Evolutionary conservation across 352 stramenopile species (phyloP).

Genomic region (Globisporangium emineosum): DNA sequence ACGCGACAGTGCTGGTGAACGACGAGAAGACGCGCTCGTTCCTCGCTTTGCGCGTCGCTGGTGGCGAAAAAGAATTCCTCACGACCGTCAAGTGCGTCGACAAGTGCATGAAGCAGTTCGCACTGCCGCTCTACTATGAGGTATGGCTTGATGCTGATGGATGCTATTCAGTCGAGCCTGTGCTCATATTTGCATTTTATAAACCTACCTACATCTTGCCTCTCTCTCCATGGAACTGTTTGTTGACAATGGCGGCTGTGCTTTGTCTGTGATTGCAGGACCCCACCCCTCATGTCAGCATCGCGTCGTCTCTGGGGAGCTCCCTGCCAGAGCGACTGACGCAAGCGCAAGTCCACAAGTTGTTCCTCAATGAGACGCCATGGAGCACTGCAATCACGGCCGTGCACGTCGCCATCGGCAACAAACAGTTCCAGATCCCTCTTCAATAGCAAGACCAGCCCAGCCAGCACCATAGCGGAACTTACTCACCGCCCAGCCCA

Average conservation of each 20-base stretch:
- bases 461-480: neutral
- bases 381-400: slow-evolving; percentile 25
- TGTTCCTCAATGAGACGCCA: slow-evolving; percentile 15
- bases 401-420: slow-evolving; percentile 74
- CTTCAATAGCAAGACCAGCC: slow-evolving; percentile 31
- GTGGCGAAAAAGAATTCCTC: slow-evolving; percentile 32
- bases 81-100: slow-evolving; percentile 55
- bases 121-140: slow-evolving; percentile 60
- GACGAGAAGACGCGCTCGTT: slow-evolving; percentile 78
- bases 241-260: slow-evolving; percentile 33
- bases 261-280: slow-evolving; percentile 33
- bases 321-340: slow-evolving; percentile 37
- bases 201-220: neutral
- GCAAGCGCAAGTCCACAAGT: slow-evolving; percentile 29
- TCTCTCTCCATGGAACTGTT: slow-evolving; percentile 28
- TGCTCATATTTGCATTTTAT: neutral
- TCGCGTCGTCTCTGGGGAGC: slow-evolving; percentile 61
- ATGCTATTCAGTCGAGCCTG: neutral
- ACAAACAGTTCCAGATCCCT: slow-evolving; percentile 78
- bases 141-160: slow-evolving; percentile 19
- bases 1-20: slow-evolving; percentile 54
- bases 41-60: slow-evolving; percentile 44
- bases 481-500: neutral
- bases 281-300: slow-evolving; percentile 77
- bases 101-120: slow-evolving; percentile 51